A percentile compares a stretch with the other conserved stretches of the same genome.
phyloP scores from a whole-genome alignment of 768 basidiomycete genomes.

The Mycena amicta region DNA sequence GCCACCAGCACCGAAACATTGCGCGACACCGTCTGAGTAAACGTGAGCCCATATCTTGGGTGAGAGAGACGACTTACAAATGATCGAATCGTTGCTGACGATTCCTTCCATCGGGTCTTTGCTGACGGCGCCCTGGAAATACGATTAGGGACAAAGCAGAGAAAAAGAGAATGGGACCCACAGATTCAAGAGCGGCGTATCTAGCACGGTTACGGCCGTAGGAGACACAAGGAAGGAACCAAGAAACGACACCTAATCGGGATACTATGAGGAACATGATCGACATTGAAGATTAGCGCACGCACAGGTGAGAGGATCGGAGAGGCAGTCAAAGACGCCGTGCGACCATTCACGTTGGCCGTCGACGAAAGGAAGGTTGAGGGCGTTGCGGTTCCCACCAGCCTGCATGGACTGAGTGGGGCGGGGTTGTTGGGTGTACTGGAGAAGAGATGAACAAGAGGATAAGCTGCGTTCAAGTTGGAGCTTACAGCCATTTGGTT shows the following conservation, averaged over 20 bases:
- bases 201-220: slow-evolving; percentile 23
- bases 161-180: not conserved
- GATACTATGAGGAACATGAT: not conserved
- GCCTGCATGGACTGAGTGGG: slow-evolving; percentile 21
- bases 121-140: slow-evolving; percentile 14
- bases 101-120: slow-evolving; percentile 23
- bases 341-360: slow-evolving; percentile 22
- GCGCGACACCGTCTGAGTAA: slow-evolving; percentile 18
- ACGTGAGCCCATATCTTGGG: too few species aligned
- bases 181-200: slow-evolving; percentile 19
- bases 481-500: slow-evolving; percentile 18
- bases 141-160: not conserved
- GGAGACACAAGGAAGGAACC: slow-evolving; percentile 24
- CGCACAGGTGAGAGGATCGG: slow-evolving; percentile 20
- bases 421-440: slow-evolving; percentile 23
- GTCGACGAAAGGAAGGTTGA: slow-evolving; percentile 17
- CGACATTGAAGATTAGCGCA: too few species aligned
- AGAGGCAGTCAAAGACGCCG: slow-evolving; percentile 21
- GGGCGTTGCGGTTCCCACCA: slow-evolving; percentile 21
- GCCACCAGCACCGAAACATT: slow-evolving; percentile 20
- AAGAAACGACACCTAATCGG: slow-evolving; percentile 18
- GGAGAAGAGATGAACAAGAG: not conserved
- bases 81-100: slow-evolving; percentile 20
- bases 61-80: slow-evolving; percentile 7
- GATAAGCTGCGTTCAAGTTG: not conserved